Conservation (phyloP, 805 yeast genomes). For the Candida railenensis region DNA sequence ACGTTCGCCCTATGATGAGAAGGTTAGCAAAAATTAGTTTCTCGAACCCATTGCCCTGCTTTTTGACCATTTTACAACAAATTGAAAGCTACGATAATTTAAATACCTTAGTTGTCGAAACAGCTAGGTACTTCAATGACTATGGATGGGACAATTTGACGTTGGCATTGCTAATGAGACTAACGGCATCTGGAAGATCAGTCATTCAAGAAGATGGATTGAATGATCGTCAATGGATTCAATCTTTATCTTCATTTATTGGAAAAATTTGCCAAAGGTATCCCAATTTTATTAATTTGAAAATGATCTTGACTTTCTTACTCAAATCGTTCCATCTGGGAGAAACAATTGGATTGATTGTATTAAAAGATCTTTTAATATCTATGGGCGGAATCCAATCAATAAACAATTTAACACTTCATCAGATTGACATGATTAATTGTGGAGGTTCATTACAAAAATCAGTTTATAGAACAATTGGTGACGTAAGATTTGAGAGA, state of each 20-base stretch:
- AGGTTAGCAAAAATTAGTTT: conserved; percentile 69
- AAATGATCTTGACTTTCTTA: conserved; percentile 59
- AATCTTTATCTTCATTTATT: conserved; percentile 73
- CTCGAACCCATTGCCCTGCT: conserved; percentile 76
- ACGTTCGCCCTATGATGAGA: conserved; percentile 69
- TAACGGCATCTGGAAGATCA: conserved; percentile 63
- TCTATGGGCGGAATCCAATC: conserved; percentile 81
- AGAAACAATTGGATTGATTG: conserved; percentile 58
- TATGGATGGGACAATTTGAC: conserved; percentile 87
- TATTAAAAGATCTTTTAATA: conserved; percentile 64
- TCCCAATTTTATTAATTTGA: conserved; percentile 53
- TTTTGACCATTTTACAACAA: conserved; percentile 69
- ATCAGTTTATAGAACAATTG: conserved; percentile 56
- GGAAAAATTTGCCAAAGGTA: conserved; percentile 65
- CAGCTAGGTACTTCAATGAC: conserved; percentile 70
- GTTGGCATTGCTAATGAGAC: conserved; percentile 65
- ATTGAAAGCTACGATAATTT: conserved; percentile 91
- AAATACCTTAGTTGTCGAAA: conserved; percentile 71
- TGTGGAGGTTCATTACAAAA: conserved; percentile 59
- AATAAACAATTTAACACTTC: conserved; percentile 61
- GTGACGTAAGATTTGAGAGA: conserved; percentile 54
- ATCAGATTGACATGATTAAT: conserved; percentile 64
- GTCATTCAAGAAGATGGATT: conserved; percentile 77
- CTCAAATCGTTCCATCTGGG: conserved; percentile 61
- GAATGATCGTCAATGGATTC: conserved; percentile 81